Evolutionary conservation across 129 eudicot species (phyloP), one percentile per base, ranked within the genome.

Genomic region (Sambucus nigra): DNA sequence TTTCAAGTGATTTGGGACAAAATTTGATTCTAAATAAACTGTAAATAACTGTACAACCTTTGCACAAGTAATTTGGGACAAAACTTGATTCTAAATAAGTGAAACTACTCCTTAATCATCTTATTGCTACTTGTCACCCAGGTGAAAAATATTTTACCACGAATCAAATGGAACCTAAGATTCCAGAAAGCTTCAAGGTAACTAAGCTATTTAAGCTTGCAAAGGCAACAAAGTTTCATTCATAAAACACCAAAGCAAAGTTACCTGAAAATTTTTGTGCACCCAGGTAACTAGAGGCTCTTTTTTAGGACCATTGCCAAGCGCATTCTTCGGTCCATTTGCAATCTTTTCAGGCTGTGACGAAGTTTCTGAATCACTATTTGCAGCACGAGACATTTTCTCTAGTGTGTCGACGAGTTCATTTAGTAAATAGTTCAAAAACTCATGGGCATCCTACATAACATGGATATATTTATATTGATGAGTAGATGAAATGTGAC

Each of bases 221-320:
- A 42, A 42, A 2, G 20, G 48, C 48, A 42, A 42, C 5, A 20
- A 42, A 15, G 10, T 13, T 13, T 1, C 19, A 42, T 16, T 6
- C 48, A 42, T 13, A 13, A 7, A 13, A 42, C 48, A 42, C 15
- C 46, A 42, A 15, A 16, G 61, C 20, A 2, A 29, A 67, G 48
- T 48, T 40, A 86, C 95, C 81, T 82, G 95, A 53, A 86, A 86
- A 64, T 79, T 82, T 62, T 82, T 86, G 85, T 86, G 95, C 47
- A 86, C 95, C 95, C 95, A 86, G 5, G 95, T 86, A 47, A 86
- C 81, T 25, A 86, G 49, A 47, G 93, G 93, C 56, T 82, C 93
- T 52, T 79, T 86, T 24, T 71, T 66, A 35, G 42, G 13, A 38
- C 84, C 84, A 45, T 86, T 79, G 31, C 70, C 63, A 24, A 50